phyloP scores from a whole-genome alignment of 108 stramenopile species.

The Skeletonema menzelii region DNA sequence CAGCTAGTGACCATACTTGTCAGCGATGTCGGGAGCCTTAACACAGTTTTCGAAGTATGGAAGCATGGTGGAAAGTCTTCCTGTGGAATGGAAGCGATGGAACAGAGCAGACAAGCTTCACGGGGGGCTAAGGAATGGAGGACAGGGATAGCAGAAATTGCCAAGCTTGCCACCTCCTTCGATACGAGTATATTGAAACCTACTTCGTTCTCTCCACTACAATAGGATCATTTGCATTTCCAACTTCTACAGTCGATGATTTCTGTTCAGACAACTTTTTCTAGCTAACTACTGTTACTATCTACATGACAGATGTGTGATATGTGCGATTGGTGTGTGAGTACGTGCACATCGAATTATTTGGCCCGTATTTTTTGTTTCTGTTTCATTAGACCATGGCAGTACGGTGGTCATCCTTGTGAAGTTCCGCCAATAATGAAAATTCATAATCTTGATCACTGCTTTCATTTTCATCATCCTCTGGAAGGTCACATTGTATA shows the following conservation, averaged over 20 bases:
- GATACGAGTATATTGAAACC: slow-evolving; percentile 60
- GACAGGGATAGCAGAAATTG: slow-evolving; percentile 60
- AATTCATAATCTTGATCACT: slow-evolving; percentile 45
- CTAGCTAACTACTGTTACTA: slow-evolving; percentile 1
- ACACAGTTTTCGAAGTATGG: slow-evolving; percentile 80
- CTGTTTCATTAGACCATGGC: slow-evolving; percentile 34
- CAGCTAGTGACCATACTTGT: slow-evolving; percentile 56
- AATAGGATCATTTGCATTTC: neutral
- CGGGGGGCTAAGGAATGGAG: slow-evolving; percentile 60
- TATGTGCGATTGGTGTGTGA: slow-evolving; percentile 2
- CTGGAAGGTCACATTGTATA: slow-evolving; percentile 30
- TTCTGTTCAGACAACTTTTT: neutral
- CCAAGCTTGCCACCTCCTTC: slow-evolving; percentile 60
- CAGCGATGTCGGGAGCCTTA: slow-evolving; percentile 62
- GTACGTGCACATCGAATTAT: neutral
- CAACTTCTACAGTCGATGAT: too few relatives aligned
- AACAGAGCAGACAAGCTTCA: slow-evolving; percentile 56
- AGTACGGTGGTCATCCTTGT: slow-evolving; percentile 50
- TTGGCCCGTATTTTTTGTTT: neutral
- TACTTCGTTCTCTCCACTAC: slow-evolving; percentile 42
- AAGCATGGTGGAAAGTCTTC: slow-evolving; percentile 47
- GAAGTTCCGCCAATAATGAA: slow-evolving; percentile 37
- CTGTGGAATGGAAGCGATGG: slow-evolving; percentile 64
- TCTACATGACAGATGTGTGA: slow-evolving; percentile 2
- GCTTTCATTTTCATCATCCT: slow-evolving; percentile 21